Evolutionary conservation across 2,329 filamentous ascomycete genomes (phyloP), one percentile per base, ranked within the genome.

Genomic region (Ophiocordyceps robertsii): DNA sequence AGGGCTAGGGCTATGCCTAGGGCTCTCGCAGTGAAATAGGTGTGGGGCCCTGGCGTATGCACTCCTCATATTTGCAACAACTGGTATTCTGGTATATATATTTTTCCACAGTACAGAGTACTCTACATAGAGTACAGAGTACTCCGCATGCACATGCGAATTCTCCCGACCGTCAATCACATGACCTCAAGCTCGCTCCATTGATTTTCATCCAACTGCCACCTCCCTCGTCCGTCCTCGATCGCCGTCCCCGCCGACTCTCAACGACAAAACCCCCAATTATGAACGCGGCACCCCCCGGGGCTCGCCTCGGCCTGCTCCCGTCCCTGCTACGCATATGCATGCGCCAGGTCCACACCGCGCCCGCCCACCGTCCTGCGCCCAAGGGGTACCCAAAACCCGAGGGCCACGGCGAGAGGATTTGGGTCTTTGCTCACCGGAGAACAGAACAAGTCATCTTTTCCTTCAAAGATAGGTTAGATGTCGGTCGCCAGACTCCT

Each of bases 381-480:
- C 19, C 36, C 38, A 29, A 42, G 44, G 49, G 37, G 51, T 51
- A 44, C 44, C 45, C 53, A 32, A 49, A 46, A 10, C 55, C 61
- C 16, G 53, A 62, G 35, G 64, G 63, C 45, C 72, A 75, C 45
- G 74, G 73, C 53, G 72, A 77, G 62, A 66, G 69, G 53, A 73
- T 79, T 53, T 79, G 67, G 66, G 58, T 77, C 42, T 75, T 69
- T 53, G 59, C 62, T 51, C 67, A 78, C 56, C 60, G 73, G 42
- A 53, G 64, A 43, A 60, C 66, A 14, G 65, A 73, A 38, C 63
- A 73, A 55, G 64, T 73, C 39, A 62, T 77, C 43, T 77, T 75
- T 57, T 73, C 69, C 40, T 68, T 69, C 52, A 57, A 58, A 19
- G 59, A 64, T 16, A 58, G 61, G 4, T 44, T 75, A 10, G 59